These are phyloP conservation scores for Hippophae rhamnoides DNA, from an alignment of 306 rosid species.

Conservation along the genomic window DNA sequence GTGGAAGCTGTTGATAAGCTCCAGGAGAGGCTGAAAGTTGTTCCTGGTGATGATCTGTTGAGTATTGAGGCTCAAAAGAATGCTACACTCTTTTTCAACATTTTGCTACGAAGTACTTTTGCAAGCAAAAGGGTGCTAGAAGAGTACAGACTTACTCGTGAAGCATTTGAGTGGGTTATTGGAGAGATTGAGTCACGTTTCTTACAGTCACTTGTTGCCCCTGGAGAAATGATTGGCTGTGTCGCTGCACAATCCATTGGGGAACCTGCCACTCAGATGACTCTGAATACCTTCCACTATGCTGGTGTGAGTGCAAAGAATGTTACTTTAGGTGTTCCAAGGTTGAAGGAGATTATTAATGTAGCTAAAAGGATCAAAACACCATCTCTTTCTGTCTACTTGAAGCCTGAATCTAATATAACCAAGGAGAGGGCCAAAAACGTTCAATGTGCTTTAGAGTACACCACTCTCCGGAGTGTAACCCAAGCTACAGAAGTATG, in stretches of 20 bases:
- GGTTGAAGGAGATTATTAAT: constrained; percentile 94
- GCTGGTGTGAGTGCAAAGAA: constrained; percentile 99
- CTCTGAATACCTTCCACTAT: constrained; percentile 96
- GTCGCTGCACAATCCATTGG: constrained; percentile 98
- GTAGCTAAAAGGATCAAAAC: constrained; percentile 97
- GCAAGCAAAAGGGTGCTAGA: constrained; percentile 96
- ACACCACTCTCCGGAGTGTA: constrained; percentile 93
- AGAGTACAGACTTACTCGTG: constrained; percentile 94
- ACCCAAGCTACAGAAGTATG: constrained; percentile 98
- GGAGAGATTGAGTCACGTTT: constrained; percentile 97
- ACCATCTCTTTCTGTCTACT: constrained; percentile 79
- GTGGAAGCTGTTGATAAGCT: constrained; percentile 99
- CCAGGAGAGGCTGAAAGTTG: constrained; percentile 92
- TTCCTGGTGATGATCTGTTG: constrained; percentile 86
- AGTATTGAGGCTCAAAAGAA: constrained; percentile 97
- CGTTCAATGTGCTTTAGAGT: constrained; percentile 96
- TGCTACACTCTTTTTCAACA: constrained; percentile 82
- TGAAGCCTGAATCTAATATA: constrained; percentile 72
- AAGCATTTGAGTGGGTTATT: constrained; percentile 96
- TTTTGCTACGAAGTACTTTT: constrained; percentile 89
- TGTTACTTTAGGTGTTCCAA: constrained; percentile 95
- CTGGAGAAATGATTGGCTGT: constrained; percentile 99
- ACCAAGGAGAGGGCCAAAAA: constrained; percentile 95
- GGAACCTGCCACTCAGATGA: constrained; percentile 99
- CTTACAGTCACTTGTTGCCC: constrained; percentile 92